Base-by-base conservation (phyloP, 169 alveolate genomes). In the Perkinsus olseni region DNA sequence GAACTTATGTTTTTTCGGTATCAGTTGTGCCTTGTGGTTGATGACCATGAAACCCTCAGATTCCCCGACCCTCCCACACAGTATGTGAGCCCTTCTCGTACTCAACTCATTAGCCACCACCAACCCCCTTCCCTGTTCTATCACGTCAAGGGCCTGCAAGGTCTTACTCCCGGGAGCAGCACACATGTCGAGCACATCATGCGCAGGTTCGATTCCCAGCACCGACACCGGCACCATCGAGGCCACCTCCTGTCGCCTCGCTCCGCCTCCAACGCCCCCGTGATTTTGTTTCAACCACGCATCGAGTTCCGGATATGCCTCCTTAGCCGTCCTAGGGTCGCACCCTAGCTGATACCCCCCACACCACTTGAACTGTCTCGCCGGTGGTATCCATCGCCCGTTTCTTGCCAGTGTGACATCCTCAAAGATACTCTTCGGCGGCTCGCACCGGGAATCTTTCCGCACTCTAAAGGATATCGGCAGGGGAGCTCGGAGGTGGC, bases 91-190 rank as follows among this genome's bases (percentile, higher is more conserved):
- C 94, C 99, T 95, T 93, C 98, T 97, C 45, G 96, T 91, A 94
- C 98, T 98, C 31, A 98, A 97, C 92, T 98, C 99, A 94, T 98
- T 98, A 11, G 99, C 99, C 34, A 98, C 94, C 10, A 98, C 97
- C 50, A 96, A 94, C 1, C 99, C 99, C 74, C 95, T 91, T 3
- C 95, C 93, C n/a, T 74, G 94, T 31, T 93, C 95, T 90, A 96
- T 37, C 38, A 95, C 93, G 91, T 97, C 98, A 48, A 97, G 92
- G 37, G 94, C 93, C 93, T 97, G 97, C 37, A 97, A 93, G 48
- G 98, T 97, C 92, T 97, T 97, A 92, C 97, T 95, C 36, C 99
- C 99, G 11, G 99, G 99, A 10, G 98, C 98, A 24, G 99, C 98
- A 93, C 99, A 97, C 98, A 97, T 95, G 94, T 98, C 99, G 91